A percentile compares a stretch with the other conserved stretches of the same genome.
Evolutionary conservation across 1,284 basidiomycete species (phyloP).

Genomic region (Rhizoctonia solani): DNA sequence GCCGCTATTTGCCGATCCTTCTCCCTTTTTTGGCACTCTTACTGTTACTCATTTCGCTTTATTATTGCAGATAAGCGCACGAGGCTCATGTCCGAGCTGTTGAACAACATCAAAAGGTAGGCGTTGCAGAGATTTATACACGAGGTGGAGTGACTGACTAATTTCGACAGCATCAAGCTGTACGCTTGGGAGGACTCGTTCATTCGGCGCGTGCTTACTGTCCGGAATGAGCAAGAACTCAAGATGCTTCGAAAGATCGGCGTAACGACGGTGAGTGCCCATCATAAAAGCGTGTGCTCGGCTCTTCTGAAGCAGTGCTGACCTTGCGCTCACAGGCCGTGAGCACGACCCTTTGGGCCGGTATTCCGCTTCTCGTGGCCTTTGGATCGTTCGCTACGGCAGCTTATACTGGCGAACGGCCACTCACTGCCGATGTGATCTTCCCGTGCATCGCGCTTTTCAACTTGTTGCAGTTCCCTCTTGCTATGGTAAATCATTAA

Average conservation of each 20-base stretch:
- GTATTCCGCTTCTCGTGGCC: conserved; percentile 65
- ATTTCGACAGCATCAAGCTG: conserved; percentile 63
- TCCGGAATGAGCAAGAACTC: conserved; percentile 86
- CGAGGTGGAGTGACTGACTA: background rate
- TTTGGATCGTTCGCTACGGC: conserved; percentile 88
- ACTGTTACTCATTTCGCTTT: background rate
- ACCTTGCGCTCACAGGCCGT: conserved; percentile 34
- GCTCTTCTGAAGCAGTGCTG: no score
- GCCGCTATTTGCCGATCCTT: background rate
- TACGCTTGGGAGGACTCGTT: conserved; percentile 92
- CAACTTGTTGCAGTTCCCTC: conserved; percentile 85
- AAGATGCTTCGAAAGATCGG: conserved; percentile 82
- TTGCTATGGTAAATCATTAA: conserved; percentile 69
- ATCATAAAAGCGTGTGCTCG: background rate
- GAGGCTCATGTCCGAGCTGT: conserved; percentile 73
- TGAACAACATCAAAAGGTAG: conserved; percentile 82
- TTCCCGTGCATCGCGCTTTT: conserved; percentile 95
- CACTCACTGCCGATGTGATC: conserved; percentile 88
- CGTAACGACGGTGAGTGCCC: conserved; percentile 59
- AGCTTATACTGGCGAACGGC: conserved; percentile 65
- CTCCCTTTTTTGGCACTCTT: conserved; percentile 3
- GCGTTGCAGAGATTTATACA: no score
- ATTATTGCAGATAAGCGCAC: conserved; percentile 61
- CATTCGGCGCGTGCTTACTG: conserved; percentile 68
- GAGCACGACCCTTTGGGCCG: conserved; percentile 38